Evolutionary conservation across 2,329 filamentous ascomycete species (phyloP), one percentile per base, ranked within the genome.

Genomic region (Xylaria sp.): DNA sequence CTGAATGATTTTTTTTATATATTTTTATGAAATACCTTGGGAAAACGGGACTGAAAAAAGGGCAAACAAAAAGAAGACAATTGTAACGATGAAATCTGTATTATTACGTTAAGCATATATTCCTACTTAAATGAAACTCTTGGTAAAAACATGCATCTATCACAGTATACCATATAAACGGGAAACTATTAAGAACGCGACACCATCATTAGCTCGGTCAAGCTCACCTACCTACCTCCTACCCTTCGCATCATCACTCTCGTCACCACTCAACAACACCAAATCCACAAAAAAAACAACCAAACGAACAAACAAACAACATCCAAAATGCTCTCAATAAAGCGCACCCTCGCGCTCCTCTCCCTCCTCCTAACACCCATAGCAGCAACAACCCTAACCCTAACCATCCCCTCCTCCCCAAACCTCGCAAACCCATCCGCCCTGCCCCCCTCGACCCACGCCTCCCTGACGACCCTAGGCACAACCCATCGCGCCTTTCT

Each of bases 401-500:
- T 84, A 63, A 74, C 74, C 66, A 65, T 80, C 62, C 78, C 77
- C 47, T 51, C 75, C 1, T 70, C 73, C 23, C 65, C 70, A 8
- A 67, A 68, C 19, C 71, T 79, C 23, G 76, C 78, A 18, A 81
- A 81, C 75, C 80, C 80, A 11, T 72, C 75, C 71, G 72, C 79
- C 53, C 83, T 87, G 56, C 87, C 86, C 4, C 44, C 67, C 69
- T 83, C 82, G 61, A 88, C 88, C 54, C 86, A 88, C 71, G 87
- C 86, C 44, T 86, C 83, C 52, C 79, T 84, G 53, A 75, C 76
- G 18, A 68, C 79, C 16, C 75, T 78, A 11, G 70, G 74, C 61
- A 63, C 62, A 37, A 65, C 71, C 62, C 67, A 72, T 69, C 68
- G 81, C 30, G 85, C 89, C 10, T 86, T 87, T 8, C 77, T 96